phyloP scores from a whole-genome alignment of 2,329 filamentous ascomycete species.

The Raffaelea arxii region DNA sequence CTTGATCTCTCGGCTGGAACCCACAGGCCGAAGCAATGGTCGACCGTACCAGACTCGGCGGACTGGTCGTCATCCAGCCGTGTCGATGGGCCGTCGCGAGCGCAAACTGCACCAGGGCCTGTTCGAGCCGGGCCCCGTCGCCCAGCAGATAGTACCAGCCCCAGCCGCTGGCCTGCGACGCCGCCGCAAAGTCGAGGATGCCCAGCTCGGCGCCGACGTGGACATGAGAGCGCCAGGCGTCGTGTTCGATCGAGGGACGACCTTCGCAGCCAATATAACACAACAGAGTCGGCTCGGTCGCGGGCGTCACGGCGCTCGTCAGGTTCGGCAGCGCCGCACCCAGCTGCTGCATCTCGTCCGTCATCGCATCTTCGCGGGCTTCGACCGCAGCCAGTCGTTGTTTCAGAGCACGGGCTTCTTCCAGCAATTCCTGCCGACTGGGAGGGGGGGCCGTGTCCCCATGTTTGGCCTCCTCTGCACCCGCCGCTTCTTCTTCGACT shows the following conservation, averaged over 20 bases:
- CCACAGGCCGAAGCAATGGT: constrained; percentile 88
- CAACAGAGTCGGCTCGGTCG: constrained; percentile 57
- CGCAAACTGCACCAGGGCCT: constrained; percentile 83
- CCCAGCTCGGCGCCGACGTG: constrained; percentile 79
- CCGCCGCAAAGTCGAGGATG: constrained; percentile 80
- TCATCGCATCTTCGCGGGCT: constrained; percentile 48
- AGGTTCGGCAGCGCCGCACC: constrained; percentile 79
- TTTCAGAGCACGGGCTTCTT: constrained; percentile 58
- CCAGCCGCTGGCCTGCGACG: constrained; percentile 80
- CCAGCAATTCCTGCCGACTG: constrained; percentile 43
- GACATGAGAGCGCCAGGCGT: constrained; percentile 64
- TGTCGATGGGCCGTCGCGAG: constrained; percentile 60
- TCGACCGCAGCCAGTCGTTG: constrained; percentile 50
- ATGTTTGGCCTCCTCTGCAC: constrained; percentile 7
- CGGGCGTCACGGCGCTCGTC: constrained; percentile 66
- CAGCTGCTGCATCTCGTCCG: constrained; percentile 59
- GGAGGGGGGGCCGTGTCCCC: constrained; percentile 22
- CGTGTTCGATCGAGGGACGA: constrained; percentile 8
- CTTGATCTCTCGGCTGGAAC: constrained; percentile 84
- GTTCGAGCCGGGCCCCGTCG: constrained; percentile 86
- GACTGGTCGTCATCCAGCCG: constrained; percentile 73
- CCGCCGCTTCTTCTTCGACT: constrained; percentile 25
- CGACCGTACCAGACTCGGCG: constrained; percentile 83
- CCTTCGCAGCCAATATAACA: constrained; percentile 71
- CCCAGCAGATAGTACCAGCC: constrained; percentile 97